Percentiles rank a stretch among this genome's conserved stretches.
Evolutionary conservation across 1,284 basidiomycete genomes (phyloP).

Genomic region (Chalciporus sp.): DNA sequence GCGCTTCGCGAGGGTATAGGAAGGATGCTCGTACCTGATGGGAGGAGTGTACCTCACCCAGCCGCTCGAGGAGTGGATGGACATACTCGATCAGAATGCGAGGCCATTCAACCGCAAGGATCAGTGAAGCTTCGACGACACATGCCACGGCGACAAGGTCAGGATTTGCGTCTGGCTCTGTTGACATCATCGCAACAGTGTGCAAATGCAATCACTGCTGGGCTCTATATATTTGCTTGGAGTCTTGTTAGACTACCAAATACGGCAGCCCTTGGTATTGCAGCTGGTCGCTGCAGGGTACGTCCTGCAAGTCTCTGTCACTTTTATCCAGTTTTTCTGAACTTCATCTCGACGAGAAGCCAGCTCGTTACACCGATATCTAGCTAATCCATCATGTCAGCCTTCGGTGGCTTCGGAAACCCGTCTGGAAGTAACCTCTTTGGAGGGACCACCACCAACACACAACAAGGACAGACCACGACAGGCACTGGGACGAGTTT

Average conservation of each 20-base stretch:
- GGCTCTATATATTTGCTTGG: no score
- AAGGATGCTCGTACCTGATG: slow-evolving; percentile 30
- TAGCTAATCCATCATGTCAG: background rate
- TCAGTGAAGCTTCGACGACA: slow-evolving; percentile 64
- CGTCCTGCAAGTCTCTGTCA: background rate
- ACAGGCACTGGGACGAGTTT: slow-evolving; percentile 12
- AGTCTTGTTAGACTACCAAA: background rate
- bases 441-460: slow-evolving; percentile 10
- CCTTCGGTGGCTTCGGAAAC: background rate
- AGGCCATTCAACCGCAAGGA: slow-evolving; percentile 57
- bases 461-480: background rate
- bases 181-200: slow-evolving; percentile 22
- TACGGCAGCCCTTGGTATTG: background rate
- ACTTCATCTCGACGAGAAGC: slow-evolving; percentile 5
- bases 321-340: background rate
- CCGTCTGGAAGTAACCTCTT: slow-evolving; percentile 20
- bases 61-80: slow-evolving; percentile 51
- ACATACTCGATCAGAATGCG: slow-evolving; percentile 52
- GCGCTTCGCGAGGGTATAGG: background rate
- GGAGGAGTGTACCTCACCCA: slow-evolving; percentile 45
- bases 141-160: slow-evolving; percentile 54
- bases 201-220: background rate
- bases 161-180: slow-evolving; percentile 13
- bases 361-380: background rate
- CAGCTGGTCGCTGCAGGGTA: background rate